Percentiles rank a stretch among this genome's conserved stretches.
Conservation (phyloP, 352 stramenopile genomes). For the Globisporangium viniferum region DNA sequence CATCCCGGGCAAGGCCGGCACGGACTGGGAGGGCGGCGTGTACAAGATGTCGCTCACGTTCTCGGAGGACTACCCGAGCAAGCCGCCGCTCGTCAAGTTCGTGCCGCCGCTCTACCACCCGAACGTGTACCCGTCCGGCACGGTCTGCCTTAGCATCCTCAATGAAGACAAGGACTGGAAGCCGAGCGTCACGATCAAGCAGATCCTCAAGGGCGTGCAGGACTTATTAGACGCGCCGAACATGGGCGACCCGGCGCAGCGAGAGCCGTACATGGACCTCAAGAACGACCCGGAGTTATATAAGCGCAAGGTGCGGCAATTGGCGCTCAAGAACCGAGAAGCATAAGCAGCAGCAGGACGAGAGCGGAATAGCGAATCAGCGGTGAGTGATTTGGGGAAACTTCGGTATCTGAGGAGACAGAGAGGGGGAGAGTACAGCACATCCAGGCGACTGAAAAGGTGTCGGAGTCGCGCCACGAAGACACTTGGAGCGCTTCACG, state of each 20-base stretch:
- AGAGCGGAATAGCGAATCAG: neutral
- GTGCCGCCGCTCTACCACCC: constrained; percentile 96
- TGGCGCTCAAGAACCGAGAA: constrained; percentile 85
- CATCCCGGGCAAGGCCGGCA: constrained; percentile 94
- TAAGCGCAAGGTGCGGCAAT: constrained; percentile 78
- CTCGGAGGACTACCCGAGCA: constrained; percentile 96
- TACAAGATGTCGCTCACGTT: constrained; percentile 98
- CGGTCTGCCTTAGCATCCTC: constrained; percentile 97
- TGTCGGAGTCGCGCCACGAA: neutral
- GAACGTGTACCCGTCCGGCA: constrained; percentile 96
- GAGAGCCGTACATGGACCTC: constrained; percentile 86
- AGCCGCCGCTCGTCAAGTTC: constrained; percentile 98
- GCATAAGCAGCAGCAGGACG: constrained; percentile 29
- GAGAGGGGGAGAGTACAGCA: too few relatives aligned
- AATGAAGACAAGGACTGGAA: constrained; percentile 99
- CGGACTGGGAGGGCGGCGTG: constrained; percentile 96
- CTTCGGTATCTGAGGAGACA: neutral
- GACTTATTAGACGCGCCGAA: constrained; percentile 87
- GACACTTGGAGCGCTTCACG: neutral
- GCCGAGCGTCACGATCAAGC: constrained; percentile 96
- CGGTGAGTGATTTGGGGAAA: neutral
- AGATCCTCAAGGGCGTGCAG: constrained; percentile 98
- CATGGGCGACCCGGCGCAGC: constrained; percentile 84
- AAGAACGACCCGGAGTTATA: constrained; percentile 90
- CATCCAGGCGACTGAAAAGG: neutral